Evolutionary conservation across 1,139 yeast species (phyloP).

Genomic region (Kurtzmaniella quercitrusa): DNA sequence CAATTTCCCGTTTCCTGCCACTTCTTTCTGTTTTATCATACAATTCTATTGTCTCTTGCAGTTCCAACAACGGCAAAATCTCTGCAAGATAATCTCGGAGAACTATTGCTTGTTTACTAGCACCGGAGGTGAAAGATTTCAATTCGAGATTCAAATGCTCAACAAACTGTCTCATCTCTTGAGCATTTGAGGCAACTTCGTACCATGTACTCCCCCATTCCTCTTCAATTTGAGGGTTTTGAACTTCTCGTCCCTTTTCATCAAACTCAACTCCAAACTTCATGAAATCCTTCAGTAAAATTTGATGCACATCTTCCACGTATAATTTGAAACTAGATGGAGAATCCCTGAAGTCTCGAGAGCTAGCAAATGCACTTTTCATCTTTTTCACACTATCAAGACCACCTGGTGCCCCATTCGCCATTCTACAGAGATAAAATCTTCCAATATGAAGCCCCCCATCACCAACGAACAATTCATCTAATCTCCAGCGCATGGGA

Average conservation of each 20-base stretch:
- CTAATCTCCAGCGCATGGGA: conserved; percentile 33
- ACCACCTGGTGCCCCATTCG: conserved; percentile 37
- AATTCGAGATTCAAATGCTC: conserved; percentile 21
- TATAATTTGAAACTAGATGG: conserved; percentile 44
- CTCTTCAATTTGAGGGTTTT: background rate
- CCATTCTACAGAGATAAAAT: conserved; percentile 42
- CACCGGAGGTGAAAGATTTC: conserved; percentile 11
- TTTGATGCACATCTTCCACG: conserved; percentile 44
- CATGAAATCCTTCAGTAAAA: conserved; percentile 25
- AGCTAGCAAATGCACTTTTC: conserved; percentile 20
- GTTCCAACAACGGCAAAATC: conserved; percentile 13
- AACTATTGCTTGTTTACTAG: conserved; percentile 15
- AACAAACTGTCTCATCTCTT: conserved; percentile 30
- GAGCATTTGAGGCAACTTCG: conserved; percentile 37
- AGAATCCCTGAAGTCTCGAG: conserved; percentile 15
- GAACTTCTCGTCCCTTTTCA: conserved; percentile 25
- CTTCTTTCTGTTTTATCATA: conserved; percentile 6
- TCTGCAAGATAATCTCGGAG: conserved; percentile 14
- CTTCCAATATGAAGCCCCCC: conserved; percentile 44
- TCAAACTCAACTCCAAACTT: conserved; percentile 36
- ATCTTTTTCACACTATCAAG: conserved; percentile 31
- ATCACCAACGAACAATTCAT: conserved; percentile 45
- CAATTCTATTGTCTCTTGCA: conserved; percentile 11
- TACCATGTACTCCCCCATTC: conserved; percentile 28
- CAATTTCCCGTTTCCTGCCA: conserved; percentile 8